phyloP scores from a whole-genome alignment of 164 flowering plant genomes.

The Sextonia rubra region DNA sequence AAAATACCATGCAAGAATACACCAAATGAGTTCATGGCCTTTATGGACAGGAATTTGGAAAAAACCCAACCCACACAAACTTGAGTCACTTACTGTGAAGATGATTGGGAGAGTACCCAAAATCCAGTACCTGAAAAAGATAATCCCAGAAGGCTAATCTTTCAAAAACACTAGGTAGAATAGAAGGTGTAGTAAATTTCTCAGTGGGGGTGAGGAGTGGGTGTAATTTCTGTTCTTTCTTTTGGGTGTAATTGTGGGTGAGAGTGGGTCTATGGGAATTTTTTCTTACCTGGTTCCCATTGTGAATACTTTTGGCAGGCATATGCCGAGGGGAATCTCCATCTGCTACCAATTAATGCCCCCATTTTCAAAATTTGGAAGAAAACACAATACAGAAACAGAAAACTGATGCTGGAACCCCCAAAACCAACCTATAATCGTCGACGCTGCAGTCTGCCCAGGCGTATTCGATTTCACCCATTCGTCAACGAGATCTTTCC shows the following conservation, averaged over 20 bases:
- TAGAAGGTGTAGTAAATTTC: background rate
- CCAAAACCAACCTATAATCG: conserved; percentile 36
- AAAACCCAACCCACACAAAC: background rate
- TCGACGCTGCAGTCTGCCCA: conserved; percentile 36
- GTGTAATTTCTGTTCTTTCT: too few species aligned
- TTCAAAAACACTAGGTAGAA: background rate
- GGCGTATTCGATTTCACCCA: conserved; percentile 66
- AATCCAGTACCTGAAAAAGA: conserved; percentile 70
- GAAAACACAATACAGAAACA: background rate
- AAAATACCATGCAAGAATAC: background rate
- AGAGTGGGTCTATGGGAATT: too few species aligned
- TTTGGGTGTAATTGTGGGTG: too few species aligned
- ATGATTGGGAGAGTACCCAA: conserved; percentile 67
- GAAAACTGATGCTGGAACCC: background rate
- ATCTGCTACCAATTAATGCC: conserved; percentile 34
- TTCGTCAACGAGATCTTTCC: conserved; percentile 94
- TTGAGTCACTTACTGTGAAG: conserved; percentile 54
- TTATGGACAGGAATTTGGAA: background rate
- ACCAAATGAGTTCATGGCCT: background rate
- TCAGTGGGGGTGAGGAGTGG: background rate
- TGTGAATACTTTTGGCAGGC: conserved; percentile 28
- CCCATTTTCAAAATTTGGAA: background rate
- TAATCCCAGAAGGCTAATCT: background rate
- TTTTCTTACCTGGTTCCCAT: conserved; percentile 55
- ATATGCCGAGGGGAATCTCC: conserved; percentile 72